Conservation (phyloP, 2,329 filamentous ascomycete species). For the Gnomoniopsis smithogilvyi region DNA sequence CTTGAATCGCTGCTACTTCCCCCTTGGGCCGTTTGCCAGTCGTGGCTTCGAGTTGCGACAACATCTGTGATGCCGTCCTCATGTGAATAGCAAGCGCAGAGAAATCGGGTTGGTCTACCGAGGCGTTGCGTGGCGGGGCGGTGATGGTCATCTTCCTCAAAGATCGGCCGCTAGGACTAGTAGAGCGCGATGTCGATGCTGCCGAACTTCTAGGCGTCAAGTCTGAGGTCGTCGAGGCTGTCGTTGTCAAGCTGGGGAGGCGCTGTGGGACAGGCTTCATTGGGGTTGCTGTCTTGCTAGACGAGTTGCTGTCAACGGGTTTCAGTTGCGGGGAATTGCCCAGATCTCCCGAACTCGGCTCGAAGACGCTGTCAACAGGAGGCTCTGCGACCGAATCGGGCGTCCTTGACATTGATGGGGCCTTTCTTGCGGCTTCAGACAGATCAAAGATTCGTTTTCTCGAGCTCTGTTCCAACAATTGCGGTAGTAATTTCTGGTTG, state of each 20-base stretch:
- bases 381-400: conserved; percentile 44
- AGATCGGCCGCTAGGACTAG: conserved; percentile 55
- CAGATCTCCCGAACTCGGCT: conserved; percentile 75
- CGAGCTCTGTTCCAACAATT: conserved; percentile 54
- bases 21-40: conserved; percentile 75
- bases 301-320: conserved; percentile 39
- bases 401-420: conserved; percentile 36
- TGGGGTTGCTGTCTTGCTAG: conserved; percentile 27
- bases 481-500: conserved; percentile 63
- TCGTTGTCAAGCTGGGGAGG: conserved; percentile 59
- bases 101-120: conserved; percentile 72
- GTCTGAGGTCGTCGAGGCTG: conserved; percentile 57
- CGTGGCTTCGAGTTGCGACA: conserved; percentile 77
- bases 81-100: conserved; percentile 82
- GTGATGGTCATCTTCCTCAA: conserved; percentile 58
- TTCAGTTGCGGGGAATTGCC: conserved; percentile 69
- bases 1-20: conserved; percentile 79
- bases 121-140: conserved; percentile 46
- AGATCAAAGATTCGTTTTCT: conserved; percentile 65
- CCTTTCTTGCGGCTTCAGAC: conserved; percentile 61
- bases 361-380: conserved; percentile 71
- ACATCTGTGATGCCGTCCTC: conserved; percentile 83
- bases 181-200: conserved; percentile 64
- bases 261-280: conserved; percentile 41
- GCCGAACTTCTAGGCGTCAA: conserved; percentile 68